phyloP scores from a whole-genome alignment of 306 rosid species.

The Inga oerstediana region DNA sequence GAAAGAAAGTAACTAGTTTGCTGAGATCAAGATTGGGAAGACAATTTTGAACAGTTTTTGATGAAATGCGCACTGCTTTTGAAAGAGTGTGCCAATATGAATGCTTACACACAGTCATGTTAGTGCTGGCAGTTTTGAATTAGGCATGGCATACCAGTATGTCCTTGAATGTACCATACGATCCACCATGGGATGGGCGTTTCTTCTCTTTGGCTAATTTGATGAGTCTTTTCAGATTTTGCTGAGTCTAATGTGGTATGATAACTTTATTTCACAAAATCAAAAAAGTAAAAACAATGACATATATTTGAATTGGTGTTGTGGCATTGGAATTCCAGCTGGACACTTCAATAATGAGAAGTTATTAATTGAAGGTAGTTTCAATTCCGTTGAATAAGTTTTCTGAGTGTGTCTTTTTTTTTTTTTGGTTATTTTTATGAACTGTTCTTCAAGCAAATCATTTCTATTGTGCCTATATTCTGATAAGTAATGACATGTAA shows the following conservation, averaged over 20 bases:
- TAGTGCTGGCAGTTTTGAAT: conserved; percentile 25
- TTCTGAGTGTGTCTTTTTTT: neutral
- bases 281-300: neutral
- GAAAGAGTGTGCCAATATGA: conserved; percentile 20
- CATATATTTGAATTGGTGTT: neutral
- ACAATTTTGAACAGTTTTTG: conserved; percentile 6
- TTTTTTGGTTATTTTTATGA: neutral
- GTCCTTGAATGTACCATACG: conserved; percentile 1
- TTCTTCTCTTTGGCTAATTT: conserved; percentile 19
- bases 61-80: conserved; percentile 13
- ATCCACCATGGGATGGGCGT: neutral
- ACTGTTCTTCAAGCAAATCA: neutral
- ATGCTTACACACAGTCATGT: conserved; percentile 1
- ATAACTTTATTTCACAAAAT: neutral
- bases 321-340: neutral
- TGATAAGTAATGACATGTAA: neutral
- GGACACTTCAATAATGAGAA: neutral
- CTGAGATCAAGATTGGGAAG: conserved; percentile 1
- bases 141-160: neutral
- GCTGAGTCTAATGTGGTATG: conserved; percentile 3
- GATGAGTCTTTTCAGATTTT: conserved; percentile 8
- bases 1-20: neutral
- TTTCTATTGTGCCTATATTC: neutral
- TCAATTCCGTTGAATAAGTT: neutral
- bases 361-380: neutral